phyloP scores from a whole-genome alignment of 2,329 filamentous ascomycete genomes.

The Gremmenia infestans region DNA sequence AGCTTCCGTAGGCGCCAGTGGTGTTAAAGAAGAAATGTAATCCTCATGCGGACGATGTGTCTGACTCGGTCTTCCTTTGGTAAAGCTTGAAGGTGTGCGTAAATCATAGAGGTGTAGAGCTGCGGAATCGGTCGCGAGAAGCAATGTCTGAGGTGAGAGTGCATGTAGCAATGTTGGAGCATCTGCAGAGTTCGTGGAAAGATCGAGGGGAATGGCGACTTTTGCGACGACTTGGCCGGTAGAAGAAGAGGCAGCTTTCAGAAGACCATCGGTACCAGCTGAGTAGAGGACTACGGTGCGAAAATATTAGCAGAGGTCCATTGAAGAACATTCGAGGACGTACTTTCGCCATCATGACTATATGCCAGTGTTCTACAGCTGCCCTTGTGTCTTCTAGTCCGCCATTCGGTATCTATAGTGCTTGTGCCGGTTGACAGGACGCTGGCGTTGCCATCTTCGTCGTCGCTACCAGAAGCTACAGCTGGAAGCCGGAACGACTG shows the following conservation, averaged over 20 bases:
- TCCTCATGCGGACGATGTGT: slow-evolving; percentile 86
- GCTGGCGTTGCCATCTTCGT: slow-evolving; percentile 47
- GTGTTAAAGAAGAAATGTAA: slow-evolving; percentile 83
- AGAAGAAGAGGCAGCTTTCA: slow-evolving; percentile 52
- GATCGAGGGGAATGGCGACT: slow-evolving; percentile 60
- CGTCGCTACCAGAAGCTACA: slow-evolving; percentile 43
- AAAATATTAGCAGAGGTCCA: slow-evolving; percentile 5
- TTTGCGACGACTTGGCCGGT: slow-evolving; percentile 74
- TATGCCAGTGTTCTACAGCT: slow-evolving; percentile 83
- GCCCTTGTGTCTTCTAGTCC: slow-evolving; percentile 84
- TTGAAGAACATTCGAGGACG: slow-evolving; percentile 36
- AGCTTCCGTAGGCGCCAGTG: slow-evolving; percentile 71
- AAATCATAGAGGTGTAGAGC: slow-evolving; percentile 85
- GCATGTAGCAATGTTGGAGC: slow-evolving; percentile 76
- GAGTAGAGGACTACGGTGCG: slow-evolving; percentile 49
- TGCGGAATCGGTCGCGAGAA: slow-evolving; percentile 86
- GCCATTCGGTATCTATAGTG: slow-evolving; percentile 78
- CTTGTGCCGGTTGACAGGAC: slow-evolving; percentile 59
- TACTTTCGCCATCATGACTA: slow-evolving; percentile 68
- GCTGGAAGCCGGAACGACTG: slow-evolving; percentile 71
- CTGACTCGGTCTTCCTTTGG: slow-evolving; percentile 61
- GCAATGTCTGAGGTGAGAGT: slow-evolving; percentile 80
- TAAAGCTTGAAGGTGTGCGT: slow-evolving; percentile 52
- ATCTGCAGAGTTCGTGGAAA: slow-evolving; percentile 46
- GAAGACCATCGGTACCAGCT: slow-evolving; percentile 54